phyloP scores from a whole-genome alignment of 106 monocot species.

The Alisma plantagoaquatica region DNA sequence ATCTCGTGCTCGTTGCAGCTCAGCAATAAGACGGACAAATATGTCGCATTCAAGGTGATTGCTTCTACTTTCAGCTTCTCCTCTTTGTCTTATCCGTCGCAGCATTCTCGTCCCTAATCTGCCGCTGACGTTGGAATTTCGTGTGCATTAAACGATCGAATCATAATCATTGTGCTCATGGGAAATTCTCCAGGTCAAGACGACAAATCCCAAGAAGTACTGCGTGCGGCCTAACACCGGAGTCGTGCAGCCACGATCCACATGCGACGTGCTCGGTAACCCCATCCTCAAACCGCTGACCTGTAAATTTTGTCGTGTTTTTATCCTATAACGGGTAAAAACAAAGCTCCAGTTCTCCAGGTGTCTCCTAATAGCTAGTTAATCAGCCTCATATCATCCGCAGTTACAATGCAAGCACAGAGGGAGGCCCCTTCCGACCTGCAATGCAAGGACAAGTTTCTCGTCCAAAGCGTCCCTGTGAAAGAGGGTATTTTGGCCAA shows the following conservation, averaged over 20 bases:
- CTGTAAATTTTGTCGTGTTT: background rate
- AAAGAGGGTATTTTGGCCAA: constrained; percentile 18
- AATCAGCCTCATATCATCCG: no score
- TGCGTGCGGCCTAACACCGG: constrained; percentile 71
- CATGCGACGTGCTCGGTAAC: constrained; percentile 54
- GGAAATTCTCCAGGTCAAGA: constrained; percentile 54
- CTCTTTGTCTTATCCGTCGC: background rate
- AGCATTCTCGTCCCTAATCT: background rate
- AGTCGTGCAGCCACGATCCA: constrained; percentile 44
- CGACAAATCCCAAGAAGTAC: constrained; percentile 79
- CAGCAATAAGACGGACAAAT: constrained; percentile 63
- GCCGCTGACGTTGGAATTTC: background rate
- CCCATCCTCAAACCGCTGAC: background rate
- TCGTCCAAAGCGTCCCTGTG: constrained; percentile 54
- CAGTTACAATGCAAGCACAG: constrained; percentile 97
- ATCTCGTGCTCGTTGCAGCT: constrained; percentile 83
- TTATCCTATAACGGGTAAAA: background rate
- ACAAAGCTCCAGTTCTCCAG: background rate
- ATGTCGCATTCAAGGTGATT: constrained; percentile 74
- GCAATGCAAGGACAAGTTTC: constrained; percentile 86
- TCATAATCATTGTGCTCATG: background rate
- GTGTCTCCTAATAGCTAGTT: constrained; percentile 14
- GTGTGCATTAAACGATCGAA: background rate
- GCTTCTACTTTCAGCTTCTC: background rate
- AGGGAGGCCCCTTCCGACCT: constrained; percentile 55